A percentile compares a stretch with the other conserved stretches of the same genome.
These are phyloP conservation scores for Verticillium nonalfalfae DNA, from an alignment of 2,329 filamentous ascomycete genomes.

Conservation along the genomic window DNA sequence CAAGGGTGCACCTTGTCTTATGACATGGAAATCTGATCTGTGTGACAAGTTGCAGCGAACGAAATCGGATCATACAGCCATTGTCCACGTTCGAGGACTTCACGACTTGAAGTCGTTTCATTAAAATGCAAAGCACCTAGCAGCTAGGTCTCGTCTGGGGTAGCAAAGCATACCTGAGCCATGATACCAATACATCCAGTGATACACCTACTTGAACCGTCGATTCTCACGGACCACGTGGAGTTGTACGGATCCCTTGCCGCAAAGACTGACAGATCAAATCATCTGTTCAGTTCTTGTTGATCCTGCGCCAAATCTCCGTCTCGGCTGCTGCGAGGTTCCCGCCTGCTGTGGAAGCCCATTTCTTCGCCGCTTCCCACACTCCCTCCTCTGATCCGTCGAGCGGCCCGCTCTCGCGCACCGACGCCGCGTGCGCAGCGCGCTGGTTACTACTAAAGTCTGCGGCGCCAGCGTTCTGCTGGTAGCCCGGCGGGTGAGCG, in stretches of 20 bases:
- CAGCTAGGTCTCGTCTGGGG: too few relatives aligned
- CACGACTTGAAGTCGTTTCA: too few relatives aligned
- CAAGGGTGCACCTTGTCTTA: too few relatives aligned
- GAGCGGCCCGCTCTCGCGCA: conserved; percentile 18
- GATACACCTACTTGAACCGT: background rate
- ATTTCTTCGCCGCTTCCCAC: conserved; percentile 52
- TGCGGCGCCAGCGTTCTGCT: conserved; percentile 48
- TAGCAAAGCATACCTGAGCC: background rate
- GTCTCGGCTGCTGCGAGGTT: conserved; percentile 52
- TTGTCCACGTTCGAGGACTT: too few relatives aligned
- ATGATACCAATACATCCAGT: too few relatives aligned
- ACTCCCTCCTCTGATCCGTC: conserved; percentile 33
- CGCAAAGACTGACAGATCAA: background rate
- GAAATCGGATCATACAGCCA: too few relatives aligned
- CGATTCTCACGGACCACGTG: background rate
- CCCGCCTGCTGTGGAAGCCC: conserved; percentile 49
- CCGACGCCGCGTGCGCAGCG: conserved; percentile 26
- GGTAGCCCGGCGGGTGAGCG: conserved; percentile 48
- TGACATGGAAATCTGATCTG: too few relatives aligned
- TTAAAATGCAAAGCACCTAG: too few relatives aligned
- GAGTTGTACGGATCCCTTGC: too few relatives aligned
- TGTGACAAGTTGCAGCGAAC: too few relatives aligned
- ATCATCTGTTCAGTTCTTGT: conserved; percentile 37
- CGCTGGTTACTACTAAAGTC: conserved; percentile 42
- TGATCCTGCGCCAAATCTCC: conserved; percentile 58